Percentiles rank a stretch among this genome's conserved stretches.
Conservation (phyloP, 805 yeast species). For the Wickerhamiella siamensis region DNA sequence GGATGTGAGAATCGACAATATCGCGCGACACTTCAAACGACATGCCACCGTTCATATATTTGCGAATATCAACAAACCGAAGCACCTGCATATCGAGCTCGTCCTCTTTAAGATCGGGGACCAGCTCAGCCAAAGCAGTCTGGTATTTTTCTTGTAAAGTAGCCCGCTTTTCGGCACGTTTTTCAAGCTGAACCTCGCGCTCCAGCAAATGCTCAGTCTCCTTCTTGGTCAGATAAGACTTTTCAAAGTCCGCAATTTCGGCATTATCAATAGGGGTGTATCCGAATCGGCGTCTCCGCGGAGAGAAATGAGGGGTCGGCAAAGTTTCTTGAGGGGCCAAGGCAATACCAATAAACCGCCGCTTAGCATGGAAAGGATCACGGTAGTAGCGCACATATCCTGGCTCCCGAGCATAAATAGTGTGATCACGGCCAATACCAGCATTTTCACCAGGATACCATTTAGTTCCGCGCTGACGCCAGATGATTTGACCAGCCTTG, state of each 20-base stretch:
- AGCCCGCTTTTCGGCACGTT: slow-evolving; percentile 31
- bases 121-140: slow-evolving; percentile 22
- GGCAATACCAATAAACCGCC: slow-evolving; percentile 83
- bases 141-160: slow-evolving; percentile 22
- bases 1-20: slow-evolving; percentile 38
- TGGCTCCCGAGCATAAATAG: slow-evolving; percentile 80
- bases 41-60: slow-evolving; percentile 46
- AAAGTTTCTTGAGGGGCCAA: slow-evolving; percentile 45
- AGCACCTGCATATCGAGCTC: slow-evolving; percentile 30
- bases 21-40: slow-evolving; percentile 39
- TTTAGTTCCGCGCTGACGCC: slow-evolving; percentile 90
- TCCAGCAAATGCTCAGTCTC: slow-evolving; percentile 43
- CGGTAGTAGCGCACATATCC: slow-evolving; percentile 83
- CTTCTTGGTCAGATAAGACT: slow-evolving; percentile 49
- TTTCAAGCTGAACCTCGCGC: slow-evolving; percentile 29
- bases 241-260: slow-evolving; percentile 42
- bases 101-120: slow-evolving; percentile 18
- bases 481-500: slow-evolving; percentile 68
- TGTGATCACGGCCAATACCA: slow-evolving; percentile 80
- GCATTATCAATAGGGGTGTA: slow-evolving; percentile 38
- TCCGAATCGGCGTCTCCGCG: slow-evolving; percentile 77
- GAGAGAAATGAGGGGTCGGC: slow-evolving; percentile 87
- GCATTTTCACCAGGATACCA: slow-evolving; percentile 89
- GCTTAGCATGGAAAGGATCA: slow-evolving; percentile 92
- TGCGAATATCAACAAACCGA: slow-evolving; percentile 42